Evolutionary conservation across 345 rosid species (phyloP).

Genomic region (Pugionium dolabratum): DNA sequence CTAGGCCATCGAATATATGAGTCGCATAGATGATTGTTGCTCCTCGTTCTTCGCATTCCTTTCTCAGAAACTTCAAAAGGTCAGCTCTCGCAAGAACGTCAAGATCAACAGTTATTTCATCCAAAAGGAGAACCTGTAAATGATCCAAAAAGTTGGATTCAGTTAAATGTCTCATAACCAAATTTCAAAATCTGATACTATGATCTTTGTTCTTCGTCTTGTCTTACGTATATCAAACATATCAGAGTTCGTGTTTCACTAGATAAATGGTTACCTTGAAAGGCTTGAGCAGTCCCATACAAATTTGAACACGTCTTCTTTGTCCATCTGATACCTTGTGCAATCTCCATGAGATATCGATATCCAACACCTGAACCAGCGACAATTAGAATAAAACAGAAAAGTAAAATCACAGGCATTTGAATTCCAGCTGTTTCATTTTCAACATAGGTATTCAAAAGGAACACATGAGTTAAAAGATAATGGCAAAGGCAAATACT

Average conservation of each 20-base stretch:
- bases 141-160: background rate
- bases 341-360: conserved; percentile 92
- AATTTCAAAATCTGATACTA: too few relatives aligned
- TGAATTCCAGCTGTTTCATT: conserved; percentile 6
- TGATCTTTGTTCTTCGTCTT: too few relatives aligned
- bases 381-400: conserved; percentile 10
- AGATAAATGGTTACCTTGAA: conserved; percentile 54
- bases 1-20: conserved; percentile 93
- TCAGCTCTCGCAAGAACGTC: conserved; percentile 97
- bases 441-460: background rate
- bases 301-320: conserved; percentile 94
- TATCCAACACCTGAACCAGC: conserved; percentile 62
- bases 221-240: too few relatives aligned
- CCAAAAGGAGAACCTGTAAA: conserved; percentile 88
- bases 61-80: conserved; percentile 76
- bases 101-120: conserved; percentile 96
- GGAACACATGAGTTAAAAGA: background rate
- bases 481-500: background rate
- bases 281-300: conserved; percentile 96
- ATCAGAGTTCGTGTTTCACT: too few relatives aligned
- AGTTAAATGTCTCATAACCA: too few relatives aligned
- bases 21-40: conserved; percentile 94
- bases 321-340: conserved; percentile 98
- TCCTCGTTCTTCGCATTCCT: conserved; percentile 81
- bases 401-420: background rate